A percentile compares a stretch with the other conserved stretches of the same genome.
These are phyloP conservation scores for Mycena filopes DNA, from an alignment of 768 basidiomycete genomes.

Conservation along the genomic window DNA sequence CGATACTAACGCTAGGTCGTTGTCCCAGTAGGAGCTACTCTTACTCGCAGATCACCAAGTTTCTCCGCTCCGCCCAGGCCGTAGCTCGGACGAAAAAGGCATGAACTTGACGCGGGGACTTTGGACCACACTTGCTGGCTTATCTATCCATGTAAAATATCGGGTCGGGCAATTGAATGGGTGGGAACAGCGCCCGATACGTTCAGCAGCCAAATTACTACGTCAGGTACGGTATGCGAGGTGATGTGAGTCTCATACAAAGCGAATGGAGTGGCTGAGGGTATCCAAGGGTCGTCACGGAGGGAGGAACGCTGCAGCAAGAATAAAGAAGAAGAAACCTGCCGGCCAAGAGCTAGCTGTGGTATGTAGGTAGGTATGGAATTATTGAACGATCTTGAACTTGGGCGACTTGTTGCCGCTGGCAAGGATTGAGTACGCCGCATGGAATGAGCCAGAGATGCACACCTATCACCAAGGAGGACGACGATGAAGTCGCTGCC, in stretches of 20 bases:
- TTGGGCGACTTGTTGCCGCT: conserved; percentile 44
- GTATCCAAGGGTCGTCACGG: conserved; percentile 20
- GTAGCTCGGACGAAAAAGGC: conserved; percentile 48
- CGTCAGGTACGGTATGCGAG: conserved; percentile 27
- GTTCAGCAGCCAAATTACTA: conserved; percentile 15
- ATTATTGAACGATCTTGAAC: conserved; percentile 32
- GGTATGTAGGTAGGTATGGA: not conserved
- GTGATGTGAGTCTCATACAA: conserved; percentile 29
- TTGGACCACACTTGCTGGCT: not conserved
- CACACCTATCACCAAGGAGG: conserved; percentile 46
- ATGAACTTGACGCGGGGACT: conserved; percentile 29
- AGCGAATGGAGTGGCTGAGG: conserved; percentile 34
- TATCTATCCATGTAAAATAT: not conserved
- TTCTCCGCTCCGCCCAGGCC: conserved; percentile 59
- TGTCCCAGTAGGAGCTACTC: conserved; percentile 85
- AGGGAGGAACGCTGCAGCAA: not conserved
- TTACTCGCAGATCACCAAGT: conserved; percentile 72
- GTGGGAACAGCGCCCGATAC: too few relatives aligned
- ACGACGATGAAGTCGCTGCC: conserved; percentile 25
- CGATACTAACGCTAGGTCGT: conserved; percentile 69
- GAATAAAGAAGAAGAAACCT: not conserved
- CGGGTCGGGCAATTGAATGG: too few relatives aligned
- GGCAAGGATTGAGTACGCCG: not conserved
- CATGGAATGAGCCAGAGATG: not conserved
- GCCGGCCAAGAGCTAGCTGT: not conserved